A percentile compares a stretch with the other conserved stretches of the same genome.
These are phyloP conservation scores for Aspergillus tanneri DNA, from an alignment of 2,329 filamentous ascomycete genomes.

Conservation along the genomic window DNA sequence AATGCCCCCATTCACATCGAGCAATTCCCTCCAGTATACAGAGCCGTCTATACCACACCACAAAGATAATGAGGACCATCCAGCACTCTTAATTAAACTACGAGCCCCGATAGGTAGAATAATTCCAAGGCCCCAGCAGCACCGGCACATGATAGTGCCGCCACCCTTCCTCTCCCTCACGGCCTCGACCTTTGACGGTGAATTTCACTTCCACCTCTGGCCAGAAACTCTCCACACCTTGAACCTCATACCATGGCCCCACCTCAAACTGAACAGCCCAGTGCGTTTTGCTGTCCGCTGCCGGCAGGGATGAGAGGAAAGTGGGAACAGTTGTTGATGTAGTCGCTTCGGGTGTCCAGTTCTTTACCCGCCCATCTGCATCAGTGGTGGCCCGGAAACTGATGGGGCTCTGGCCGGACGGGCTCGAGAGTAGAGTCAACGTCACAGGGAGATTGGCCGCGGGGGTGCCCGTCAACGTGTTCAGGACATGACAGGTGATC, in stretches of 20 bases:
- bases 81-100: constrained; percentile 22
- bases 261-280: constrained; percentile 50
- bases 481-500: constrained; percentile 53
- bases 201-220: constrained; percentile 53
- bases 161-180: constrained; percentile 44
- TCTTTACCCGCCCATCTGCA: constrained; percentile 48
- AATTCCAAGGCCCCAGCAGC: constrained; percentile 51
- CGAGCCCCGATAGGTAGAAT: constrained; percentile 52
- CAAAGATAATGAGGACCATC: background rate
- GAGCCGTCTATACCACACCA: no score
- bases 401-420: constrained; percentile 23
- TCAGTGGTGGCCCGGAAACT: constrained; percentile 45
- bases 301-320: constrained; percentile 36
- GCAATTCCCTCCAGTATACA: no score
- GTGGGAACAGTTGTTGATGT: constrained; percentile 25
- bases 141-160: constrained; percentile 54
- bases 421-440: constrained; percentile 52
- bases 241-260: constrained; percentile 48
- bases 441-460: constrained; percentile 50
- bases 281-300: constrained; percentile 40
- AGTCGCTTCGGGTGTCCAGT: constrained; percentile 37
- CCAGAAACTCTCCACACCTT: constrained; percentile 52
- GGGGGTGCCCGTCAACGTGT: constrained; percentile 48
- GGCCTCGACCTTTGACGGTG: constrained; percentile 45
- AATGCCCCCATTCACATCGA: no score